Conservation (phyloP, 2,329 filamentous ascomycete genomes). For the Cercospora zeina region DNA sequence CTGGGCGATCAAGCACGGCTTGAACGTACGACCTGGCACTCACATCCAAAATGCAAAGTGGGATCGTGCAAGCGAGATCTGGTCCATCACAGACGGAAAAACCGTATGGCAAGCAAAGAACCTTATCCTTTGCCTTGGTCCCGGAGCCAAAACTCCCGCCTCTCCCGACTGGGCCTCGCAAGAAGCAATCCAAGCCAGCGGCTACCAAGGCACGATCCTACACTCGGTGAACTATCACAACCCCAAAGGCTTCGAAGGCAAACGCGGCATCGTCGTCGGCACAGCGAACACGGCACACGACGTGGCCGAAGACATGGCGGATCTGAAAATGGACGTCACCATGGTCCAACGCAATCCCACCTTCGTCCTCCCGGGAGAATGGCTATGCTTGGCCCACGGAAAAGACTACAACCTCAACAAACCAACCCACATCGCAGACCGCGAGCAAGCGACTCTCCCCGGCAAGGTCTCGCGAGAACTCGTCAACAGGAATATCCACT, state of each 20-base stretch:
- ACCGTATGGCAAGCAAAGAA: conserved; percentile 29
- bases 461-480: conserved; percentile 37
- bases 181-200: conserved; percentile 41
- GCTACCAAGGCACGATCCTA: conserved; percentile 43
- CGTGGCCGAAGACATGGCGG: conserved; percentile 51
- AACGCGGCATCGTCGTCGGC: conserved; percentile 50
- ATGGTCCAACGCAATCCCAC: conserved; percentile 51
- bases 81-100: conserved; percentile 37
- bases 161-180: conserved; percentile 30
- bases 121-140: conserved; percentile 41
- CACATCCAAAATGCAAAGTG: conserved; percentile 43
- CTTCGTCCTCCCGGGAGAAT: conserved; percentile 42
- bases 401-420: conserved; percentile 28
- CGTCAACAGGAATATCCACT: conserved; percentile 36
- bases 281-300: conserved; percentile 54
- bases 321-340: conserved; percentile 46
- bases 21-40: conserved; percentile 46
- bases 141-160: conserved; percentile 34
- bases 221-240: conserved; percentile 44
- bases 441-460: conserved; percentile 33
- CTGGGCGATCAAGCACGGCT: conserved; percentile 42
- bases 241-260: conserved; percentile 42
- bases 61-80: conserved; percentile 42
- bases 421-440: conserved; percentile 28
- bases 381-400: conserved; percentile 26